Base-by-base conservation (phyloP, 169 alveolate genomes). In the Cryptosporidium ubiquitum region DNA sequence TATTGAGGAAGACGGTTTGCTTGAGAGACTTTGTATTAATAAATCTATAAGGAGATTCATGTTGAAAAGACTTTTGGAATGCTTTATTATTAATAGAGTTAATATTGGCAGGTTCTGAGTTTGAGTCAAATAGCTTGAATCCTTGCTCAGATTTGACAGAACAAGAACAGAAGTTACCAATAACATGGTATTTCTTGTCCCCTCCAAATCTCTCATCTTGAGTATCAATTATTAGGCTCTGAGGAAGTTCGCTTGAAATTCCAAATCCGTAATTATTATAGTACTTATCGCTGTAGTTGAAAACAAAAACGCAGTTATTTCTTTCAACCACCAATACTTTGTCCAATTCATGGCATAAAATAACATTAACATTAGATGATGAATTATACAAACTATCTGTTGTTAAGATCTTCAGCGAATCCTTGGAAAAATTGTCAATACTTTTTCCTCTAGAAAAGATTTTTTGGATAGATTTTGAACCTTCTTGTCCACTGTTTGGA, bases 281-380 rank as follows among this genome's bases (percentile, higher is more conserved):
- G 68, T 52, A 70, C 33, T 69, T 84, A 7, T 93, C 94, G 84
- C 93, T 91, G 93, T 96, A 95, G 94, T 97, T 97, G 86, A 96
- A 95, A 9, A 96, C 97, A 84, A 97, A 96, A 29, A 96, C 89
- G 49, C 96, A 93, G 26, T 91, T 84, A 44, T 97, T 97, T 84
- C 96, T 93, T 75, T 96, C 98, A 84, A 95, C 93, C 44, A 94
- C 95, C 61, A 96, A 91, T 26, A 97, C 94, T 93, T 96, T 96
- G 86, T 96, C 98, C 49, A 89, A 93, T 42, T 94, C 96, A 61
- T 92, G 95, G 85, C 94, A 92, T 47, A 94, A 86, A 73, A 94
- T 94, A 73, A 97, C 95, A 84, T 85, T 95, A 86, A 55, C 94
- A 94, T 68, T 92, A 91, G 69, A 93, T 85, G 49, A 85, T 89